Base-by-base conservation (phyloP, 192 early-diverging fungal species). In the Oehlia diaphana region DNA sequence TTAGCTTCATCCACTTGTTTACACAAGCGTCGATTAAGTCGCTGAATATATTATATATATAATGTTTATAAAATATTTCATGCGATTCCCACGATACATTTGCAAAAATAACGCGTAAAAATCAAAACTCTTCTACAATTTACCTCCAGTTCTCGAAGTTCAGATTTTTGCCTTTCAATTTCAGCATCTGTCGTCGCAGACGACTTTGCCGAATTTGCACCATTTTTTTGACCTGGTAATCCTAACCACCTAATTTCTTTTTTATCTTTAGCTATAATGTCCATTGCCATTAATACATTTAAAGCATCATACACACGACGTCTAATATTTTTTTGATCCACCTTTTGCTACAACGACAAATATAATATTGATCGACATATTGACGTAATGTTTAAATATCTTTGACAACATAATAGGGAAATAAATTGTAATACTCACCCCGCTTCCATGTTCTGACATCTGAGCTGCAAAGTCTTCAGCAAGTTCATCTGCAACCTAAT, bases 231-330 rank as follows among this genome's bases (percentile, higher is more conserved):
- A 21, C 83, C 80, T 8, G 89, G 84, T 21, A 93, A 81, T 2
- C 92, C 90, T 31, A 88, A 83, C 91, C 92, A 92, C 58, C 83
- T 83, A 50, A 92, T 92, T 69, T 88, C 90, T 80, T 90, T 90
- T 67, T 86, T 86, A 72, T 89, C 89, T 84, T 91, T 92, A 13
- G 70, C 82, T 67, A 92, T 92, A 37, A 92, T 91, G 23, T 79
- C 86, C 78, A 92, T 86, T 6, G 90, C 88, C 85, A 89, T 90
- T 62, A 91, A 76, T 14, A 92, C 90, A 72, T 92, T 92, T 50
- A 92, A 81, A n/a, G 91, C 91, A 82, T 92, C 91, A 74, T 92
- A 92, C 0, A 92, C 91, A 28, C 91, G 89, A 44, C 91, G 84
- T 23, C 91, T 87, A 72, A 92, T 91, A 70, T 91, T 92, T 82